Conservation (phyloP, 768 basidiomycete species). For the Trametes elegans region DNA sequence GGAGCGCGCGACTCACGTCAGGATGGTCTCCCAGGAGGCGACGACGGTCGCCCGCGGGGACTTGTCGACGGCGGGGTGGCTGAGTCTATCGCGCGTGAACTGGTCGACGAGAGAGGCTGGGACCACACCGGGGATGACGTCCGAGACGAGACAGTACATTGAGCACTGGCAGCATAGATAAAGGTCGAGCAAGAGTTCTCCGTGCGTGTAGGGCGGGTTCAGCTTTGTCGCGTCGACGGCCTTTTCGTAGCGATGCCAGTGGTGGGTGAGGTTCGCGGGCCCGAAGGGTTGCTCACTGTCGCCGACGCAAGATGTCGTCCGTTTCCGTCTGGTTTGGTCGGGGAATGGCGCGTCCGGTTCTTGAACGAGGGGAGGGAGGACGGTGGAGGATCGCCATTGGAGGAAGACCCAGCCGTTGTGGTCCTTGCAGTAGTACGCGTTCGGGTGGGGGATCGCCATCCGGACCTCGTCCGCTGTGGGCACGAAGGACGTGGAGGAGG, state of each 20-base stretch:
- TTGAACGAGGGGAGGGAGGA: constrained; percentile 53
- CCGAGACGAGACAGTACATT: constrained; percentile 67
- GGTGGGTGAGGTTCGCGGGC: constrained; percentile 64
- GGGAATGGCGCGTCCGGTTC: constrained; percentile 46
- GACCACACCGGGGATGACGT: constrained; percentile 72
- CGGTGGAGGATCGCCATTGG: constrained; percentile 61
- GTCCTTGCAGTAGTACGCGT: constrained; percentile 79
- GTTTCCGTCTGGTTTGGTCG: constrained; percentile 48
- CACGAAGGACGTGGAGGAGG: constrained; percentile 26
- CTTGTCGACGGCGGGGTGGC: constrained; percentile 56
- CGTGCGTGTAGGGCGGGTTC: constrained; percentile 54
- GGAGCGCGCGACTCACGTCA: constrained; percentile 47
- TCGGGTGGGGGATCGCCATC: constrained; percentile 75
- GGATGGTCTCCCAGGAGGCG: constrained; percentile 61
- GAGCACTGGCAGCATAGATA: constrained; percentile 87
- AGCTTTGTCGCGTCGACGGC: constrained; percentile 71
- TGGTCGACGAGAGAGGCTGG: constrained; percentile 60
- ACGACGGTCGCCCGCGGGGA: constrained; percentile 53
- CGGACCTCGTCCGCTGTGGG: constrained; percentile 64
- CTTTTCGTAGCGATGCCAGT: constrained; percentile 73
- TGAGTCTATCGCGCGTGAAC: constrained; percentile 57
- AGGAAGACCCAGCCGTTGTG: constrained; percentile 84
- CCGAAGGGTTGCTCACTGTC: constrained; percentile 46
- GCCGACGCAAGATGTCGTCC: constrained; percentile 50
- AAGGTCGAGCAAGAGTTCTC: constrained; percentile 61